Base-by-base conservation (phyloP, 345 rosid species). In the Clarkia xantiana region DNA sequence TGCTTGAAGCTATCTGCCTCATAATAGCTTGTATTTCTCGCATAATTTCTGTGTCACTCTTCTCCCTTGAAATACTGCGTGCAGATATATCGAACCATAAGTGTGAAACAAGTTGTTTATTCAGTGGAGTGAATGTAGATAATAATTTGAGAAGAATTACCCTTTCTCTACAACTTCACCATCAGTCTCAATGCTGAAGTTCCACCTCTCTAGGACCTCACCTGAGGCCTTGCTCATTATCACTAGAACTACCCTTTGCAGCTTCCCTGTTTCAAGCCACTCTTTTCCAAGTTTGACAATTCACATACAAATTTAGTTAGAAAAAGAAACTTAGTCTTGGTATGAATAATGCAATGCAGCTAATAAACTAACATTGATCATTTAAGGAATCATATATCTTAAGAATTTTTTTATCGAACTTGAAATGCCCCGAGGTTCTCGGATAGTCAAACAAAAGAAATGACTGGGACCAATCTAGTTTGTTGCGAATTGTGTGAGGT, bases 171-270 rank as follows among this genome's bases (percentile, higher is more conserved):
- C 84, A 22, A 90, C 97, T 51, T 77, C 84, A 3, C 45, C 40
- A 47, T 90, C 97, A 0, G 94, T 90, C 67, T 83, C 88, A 19
- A 86, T 81, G 56, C 89, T 76, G 65, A 91, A 91, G 45, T 91
- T 91, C 96, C 93, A 91, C 59, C 98, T 83, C 72, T 91, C 96
- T 8, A 83, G 43, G 46, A 91, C 96, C 70, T 91, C 98, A 58
- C 71, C 70, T 36, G 73, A 74, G 2, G 75, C 74, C 66, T 79
- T 91, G 57, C 94, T 83, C 94, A 86, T 86, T 57, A 91, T 81
- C 36, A 91, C 96, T 40, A 81, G 60, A 53, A 86, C 96, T 14
- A 91, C 63, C 62, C 96, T 84, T 53, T 91, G 98, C 41, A 91
- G 62, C 69, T 84, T 76, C 49, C 98, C 98, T 40, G 84, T 66